Evolutionary conservation across 1,139 yeast genomes (phyloP), one percentile per base, ranked within the genome.

Genomic region (Magnusiomyces tetraspermus): DNA sequence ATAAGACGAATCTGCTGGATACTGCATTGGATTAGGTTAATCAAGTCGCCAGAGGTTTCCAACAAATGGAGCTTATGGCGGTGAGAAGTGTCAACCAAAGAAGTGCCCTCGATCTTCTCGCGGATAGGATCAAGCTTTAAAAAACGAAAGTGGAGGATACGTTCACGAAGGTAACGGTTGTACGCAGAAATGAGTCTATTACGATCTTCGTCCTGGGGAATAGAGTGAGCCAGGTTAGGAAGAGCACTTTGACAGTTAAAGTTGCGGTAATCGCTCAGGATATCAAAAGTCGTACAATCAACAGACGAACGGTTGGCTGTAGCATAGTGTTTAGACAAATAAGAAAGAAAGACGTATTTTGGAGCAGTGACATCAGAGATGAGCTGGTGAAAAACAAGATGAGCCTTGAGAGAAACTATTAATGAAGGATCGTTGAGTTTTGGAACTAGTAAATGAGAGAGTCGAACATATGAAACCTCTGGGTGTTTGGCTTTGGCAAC

Each of bases 1-100:
- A 61, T 55, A 17, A 60, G 57, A 19, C 62, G 51, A 31, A 58
- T 55, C 43, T 61, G 64, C 40, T 48, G 55, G 26, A 60, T 52
- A 24, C 56, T 56, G 43, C 62, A 57, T 33, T 59, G 62, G 26
- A 63, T 58, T 41, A 59, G 59, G 50, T 59, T 59, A 48, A 61
- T 55, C 22, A 60, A 52, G 19, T 51, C 49, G 17, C 54, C 53
- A n/a, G 61, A 56, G 21, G 54, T 48, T 28, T 48, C 49, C 1
- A 52, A 51, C 2, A 50, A 47, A 28, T 53, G 53, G 22, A 54
- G 48, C 15, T 46, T 36, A 30, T 45, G 41, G 46, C 40, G 55
- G 53, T 28, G 53, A 49, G 38, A 22, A 11, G 42, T 51, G 50
- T 59, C 61, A 11, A 58, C 61, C 11, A 59, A 51, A 10, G 61